Evolutionary conservation across 306 rosid species (phyloP), one percentile per base, ranked within the genome.

Genomic region (apple (Malus domestica)): DNA sequence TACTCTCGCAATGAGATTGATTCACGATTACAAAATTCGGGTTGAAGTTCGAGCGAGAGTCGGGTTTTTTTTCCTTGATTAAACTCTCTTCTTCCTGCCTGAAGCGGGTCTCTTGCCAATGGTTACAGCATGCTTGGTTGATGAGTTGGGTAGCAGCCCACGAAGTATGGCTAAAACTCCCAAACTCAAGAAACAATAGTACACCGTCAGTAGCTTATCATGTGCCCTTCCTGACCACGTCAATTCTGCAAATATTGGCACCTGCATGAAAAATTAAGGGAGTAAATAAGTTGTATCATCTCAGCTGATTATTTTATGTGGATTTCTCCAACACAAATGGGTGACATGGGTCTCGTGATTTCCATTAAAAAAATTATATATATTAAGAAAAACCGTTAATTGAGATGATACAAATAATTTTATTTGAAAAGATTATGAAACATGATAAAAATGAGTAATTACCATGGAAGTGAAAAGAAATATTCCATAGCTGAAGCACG

Each of bases 221-320:
- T 60, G 25, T 19, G 77, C 77, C 29, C 77, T 73, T 27, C 77
- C 77, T 27, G 77, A 73, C n/a, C 44, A 23, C 4, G 30, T 73
- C 44, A 73, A 52, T 19, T 73, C 77, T 29, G 45, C 77, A 73
- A 73, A 73, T 73, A 73, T 73, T 27, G 77, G 77, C 22, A 73
- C 77, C 69, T 73, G 77, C 55, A 49, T 15, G 20, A 15, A 49
- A 49, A 49, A 49, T 5, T 49, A 49, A 15, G 20, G 55, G 20
- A 15, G 55, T 49, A 49, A 49, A 2, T 42, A 49, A 49, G 19
- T 54, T 55, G 60, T 55, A 55, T 54, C 22, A 7, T 55, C 23
- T 55, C 4, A 55, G n/a, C 2, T 20, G 60, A 55, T 55, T 22
- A 55, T 55, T 55, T 18, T 55, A 20, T 55, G 10, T 3, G 5